Base-by-base conservation (phyloP, 176 grass and related monocot genomes). In the Avena atlantica region DNA sequence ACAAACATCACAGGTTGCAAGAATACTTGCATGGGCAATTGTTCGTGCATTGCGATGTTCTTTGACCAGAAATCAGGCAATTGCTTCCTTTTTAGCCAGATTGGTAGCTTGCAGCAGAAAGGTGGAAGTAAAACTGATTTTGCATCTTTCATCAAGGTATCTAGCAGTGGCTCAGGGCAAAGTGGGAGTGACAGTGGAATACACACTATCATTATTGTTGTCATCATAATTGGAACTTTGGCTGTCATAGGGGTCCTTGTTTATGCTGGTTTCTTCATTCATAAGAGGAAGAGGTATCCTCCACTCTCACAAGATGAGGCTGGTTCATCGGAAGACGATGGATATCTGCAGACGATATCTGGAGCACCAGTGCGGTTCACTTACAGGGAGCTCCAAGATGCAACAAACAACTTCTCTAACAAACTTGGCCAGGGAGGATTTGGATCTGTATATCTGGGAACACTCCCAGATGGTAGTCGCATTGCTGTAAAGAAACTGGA, bases 361-460 rank as follows among this genome's bases (percentile, higher is more conserved):
- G 90, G 90, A 57, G 90, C 92, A 66, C 97, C 97, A 9, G 77
- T 93, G 55, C 94, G 97, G 47, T 96, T 94, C 78, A 87, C 84
- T 72, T 99, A 93, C 83, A 94, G 78, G 80, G 92, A 96, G 70
- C 94, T 99, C 72, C 92, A 96, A 71, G 84, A 82, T 44, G 97
- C 97, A 8, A 99, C 97, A 20, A 91, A 86, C 24, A 96, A 94
- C 63, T 99, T 99, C 89, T 91, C 81, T 14, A 31, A 88, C 58
- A 99, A 99, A 69, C 92, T 99, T 36, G 97, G 97, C n/a, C 88
- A 96, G 65, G 97, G 94, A 70, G 97, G 97, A 7, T 99, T 99
- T 68, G 97, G 97, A 56, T 96, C 97, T 9, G 97, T 99, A 21
- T 99, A 99, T 74, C 89, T 94, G 11, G 97, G 97, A 34, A 90